Evolutionary conservation across 139 green algal species (phyloP), one percentile per base, ranked within the genome.

Genomic region (Cymbomonas tetramitiformis): DNA sequence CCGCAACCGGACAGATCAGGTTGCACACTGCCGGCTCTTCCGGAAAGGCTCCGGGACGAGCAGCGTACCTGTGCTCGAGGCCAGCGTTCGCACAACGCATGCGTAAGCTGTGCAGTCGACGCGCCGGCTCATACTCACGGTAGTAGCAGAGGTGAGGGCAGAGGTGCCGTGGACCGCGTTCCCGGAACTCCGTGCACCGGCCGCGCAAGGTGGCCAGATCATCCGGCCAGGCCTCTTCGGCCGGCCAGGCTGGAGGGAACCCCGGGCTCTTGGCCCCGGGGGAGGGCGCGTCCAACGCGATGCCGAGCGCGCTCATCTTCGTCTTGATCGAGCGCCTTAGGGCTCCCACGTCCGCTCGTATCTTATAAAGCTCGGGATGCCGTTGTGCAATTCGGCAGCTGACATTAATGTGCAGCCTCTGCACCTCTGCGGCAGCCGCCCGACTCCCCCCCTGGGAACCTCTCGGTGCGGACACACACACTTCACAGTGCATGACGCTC

Each of bases 61-160:
- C n/a, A n/a, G n/a, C n/a, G n/a, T n/a, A n/a, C n/a, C n/a, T n/a
- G n/a, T n/a, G n/a, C n/a, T n/a, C n/a, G n/a, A n/a, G n/a, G n/a
- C n/a, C n/a, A n/a, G 36, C 19, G 9, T 33, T 38, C 3, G 34
- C 36, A 15, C 9, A 30, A 23, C 34, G 34, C 15, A 12, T 46
- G 19, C 52, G 36, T 26, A 60, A 36, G 25, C 48, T 38, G 34
- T 34, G 49, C 34, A 60, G 7, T 38, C 49, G 52, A 26, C 52
- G 21, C 52, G 52, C 52, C 4, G 52, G 32, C 2, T 60, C 52
- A 38, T 60, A 60, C 34, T 60, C 52, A 6, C 52, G 52, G 26
- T 60, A 60, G 30, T 60, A 60, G 21, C 52, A 60, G 38, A 60
- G 38, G 34, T 60, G 52, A 3, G 30, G 26, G 52, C 52, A 60